Base-by-base conservation (phyloP, 1,139 yeast genomes). In the Debaryomycetaceae sp. region DNA sequence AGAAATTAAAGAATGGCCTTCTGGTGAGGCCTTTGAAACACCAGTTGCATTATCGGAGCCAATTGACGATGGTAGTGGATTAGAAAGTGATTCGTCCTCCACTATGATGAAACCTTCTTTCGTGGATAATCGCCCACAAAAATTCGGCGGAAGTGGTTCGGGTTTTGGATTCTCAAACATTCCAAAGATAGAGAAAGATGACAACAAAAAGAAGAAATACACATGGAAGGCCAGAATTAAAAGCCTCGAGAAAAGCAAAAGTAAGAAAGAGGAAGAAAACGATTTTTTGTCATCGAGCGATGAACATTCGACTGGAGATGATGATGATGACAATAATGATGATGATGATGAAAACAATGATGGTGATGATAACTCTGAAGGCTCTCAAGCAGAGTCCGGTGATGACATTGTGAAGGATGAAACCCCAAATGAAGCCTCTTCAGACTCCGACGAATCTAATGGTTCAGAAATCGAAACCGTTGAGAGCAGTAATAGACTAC, bases 161-260 rank as follows among this genome's bases (percentile, higher is more conserved):
- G 91, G 91, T 0, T 87, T 87, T 62, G 87, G 87, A 1, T 87
- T 88, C 59, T 66, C 72, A 8, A 79, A 81, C 55, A 65, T 84
- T 13, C 76, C 78, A 31, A 76, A 73, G 45, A 65, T 75, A 2
- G 74, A 73, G 40, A 76, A 71, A 45, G 8, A 31, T 20, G 42
- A 47, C 5, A 49, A 56, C 1, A 44, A 58, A 6, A 63, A 63
- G 44, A 73, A 81, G 45, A 72, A 71, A 55, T 73, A 74, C 48
- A 70, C 69, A 35, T 74, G 79, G 79, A 62, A 78, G 48, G 50
- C 65, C 33, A 58, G 60, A 42, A 64, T 75, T 6, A 76, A 70
- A 44, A 55, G 58, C 38, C 75, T 66, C 49, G 72, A 68, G 45
- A 70, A 59, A 53, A 70, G 66, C 53, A 55, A 62, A 38, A 47